phyloP scores from a whole-genome alignment of 257 asterid genomes.

The Knoxia roxburghii region DNA sequence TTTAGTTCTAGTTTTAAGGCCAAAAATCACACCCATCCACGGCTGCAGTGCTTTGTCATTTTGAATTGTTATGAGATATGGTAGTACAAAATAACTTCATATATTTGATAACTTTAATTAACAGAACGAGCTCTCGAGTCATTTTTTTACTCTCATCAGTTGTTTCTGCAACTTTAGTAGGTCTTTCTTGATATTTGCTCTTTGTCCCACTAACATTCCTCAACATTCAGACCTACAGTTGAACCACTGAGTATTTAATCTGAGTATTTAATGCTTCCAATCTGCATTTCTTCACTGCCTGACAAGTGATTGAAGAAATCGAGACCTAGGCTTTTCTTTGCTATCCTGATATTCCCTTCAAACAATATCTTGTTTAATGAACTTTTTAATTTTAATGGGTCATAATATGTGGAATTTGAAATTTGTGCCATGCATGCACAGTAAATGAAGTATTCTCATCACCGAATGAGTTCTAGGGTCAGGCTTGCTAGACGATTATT shows the following conservation, averaged over 20 bases:
- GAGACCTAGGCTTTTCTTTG: not conserved
- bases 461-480: not conserved
- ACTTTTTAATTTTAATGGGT: not conserved
- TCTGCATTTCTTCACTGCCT: not conserved
- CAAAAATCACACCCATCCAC: not conserved
- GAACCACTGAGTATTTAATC: not conserved
- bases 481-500: not conserved
- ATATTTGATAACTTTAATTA: not conserved
- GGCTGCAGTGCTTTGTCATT: not conserved
- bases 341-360: not conserved
- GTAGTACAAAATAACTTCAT: not conserved
- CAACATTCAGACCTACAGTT: not conserved
- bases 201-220: not conserved
- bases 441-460: not conserved
- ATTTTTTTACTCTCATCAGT: not conserved
- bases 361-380: not conserved
- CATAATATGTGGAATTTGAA: not conserved
- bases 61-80: not conserved
- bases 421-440: not conserved
- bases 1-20: not conserved
- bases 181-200: not conserved
- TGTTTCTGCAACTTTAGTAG: too few species aligned
- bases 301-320: not conserved
- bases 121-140: not conserved
- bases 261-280: too few species aligned